These are phyloP conservation scores for Phytophthora citrophthora DNA, from an alignment of 352 stramenopile genomes.

Conservation along the genomic window DNA sequence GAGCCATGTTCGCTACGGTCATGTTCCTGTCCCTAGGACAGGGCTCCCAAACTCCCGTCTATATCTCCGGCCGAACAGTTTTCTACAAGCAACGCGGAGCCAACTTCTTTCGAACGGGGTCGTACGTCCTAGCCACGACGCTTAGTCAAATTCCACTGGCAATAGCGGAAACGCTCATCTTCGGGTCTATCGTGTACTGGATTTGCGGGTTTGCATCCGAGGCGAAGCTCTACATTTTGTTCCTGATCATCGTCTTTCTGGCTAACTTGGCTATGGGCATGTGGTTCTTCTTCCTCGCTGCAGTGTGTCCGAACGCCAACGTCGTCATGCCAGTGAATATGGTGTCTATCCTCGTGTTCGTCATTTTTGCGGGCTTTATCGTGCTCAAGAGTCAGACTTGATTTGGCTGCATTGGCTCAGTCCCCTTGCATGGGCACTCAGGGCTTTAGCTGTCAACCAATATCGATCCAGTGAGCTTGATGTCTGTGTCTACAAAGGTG, in stretches of 20 bases:
- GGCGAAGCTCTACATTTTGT: slow-evolving; percentile 26
- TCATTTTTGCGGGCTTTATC: slow-evolving; percentile 57
- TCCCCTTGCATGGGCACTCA: slow-evolving; percentile 50
- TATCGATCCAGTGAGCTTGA: slow-evolving; percentile 25
- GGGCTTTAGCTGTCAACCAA: slow-evolving; percentile 37
- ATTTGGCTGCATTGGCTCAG: slow-evolving; percentile 68
- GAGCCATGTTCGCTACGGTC: slow-evolving; percentile 73
- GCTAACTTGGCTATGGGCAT: slow-evolving; percentile 21
- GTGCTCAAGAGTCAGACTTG: slow-evolving; percentile 47
- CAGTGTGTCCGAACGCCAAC: slow-evolving; percentile 20
- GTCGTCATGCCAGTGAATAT: slow-evolving; percentile 46
- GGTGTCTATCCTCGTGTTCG: slow-evolving; percentile 45
- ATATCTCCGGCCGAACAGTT: slow-evolving; percentile 52
- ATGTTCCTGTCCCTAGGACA: slow-evolving; percentile 84
- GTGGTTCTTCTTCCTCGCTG: slow-evolving; percentile 28
- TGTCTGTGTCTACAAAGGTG: slow-evolving; percentile 31
- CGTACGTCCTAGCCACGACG: slow-evolving; percentile 58
- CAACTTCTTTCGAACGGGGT: slow-evolving; percentile 74
- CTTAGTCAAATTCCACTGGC: slow-evolving; percentile 42
- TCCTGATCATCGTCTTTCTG: slow-evolving; percentile 39
- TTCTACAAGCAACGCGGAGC: slow-evolving; percentile 84
- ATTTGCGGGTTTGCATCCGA: slow-evolving; percentile 66
- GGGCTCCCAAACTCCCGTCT: slow-evolving; percentile 66
- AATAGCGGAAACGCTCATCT: slow-evolving; percentile 76
- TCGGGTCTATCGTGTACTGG: slow-evolving; percentile 85